Base-by-base conservation (phyloP, 345 rosid genomes). In the Aquilaria sinensis region DNA sequence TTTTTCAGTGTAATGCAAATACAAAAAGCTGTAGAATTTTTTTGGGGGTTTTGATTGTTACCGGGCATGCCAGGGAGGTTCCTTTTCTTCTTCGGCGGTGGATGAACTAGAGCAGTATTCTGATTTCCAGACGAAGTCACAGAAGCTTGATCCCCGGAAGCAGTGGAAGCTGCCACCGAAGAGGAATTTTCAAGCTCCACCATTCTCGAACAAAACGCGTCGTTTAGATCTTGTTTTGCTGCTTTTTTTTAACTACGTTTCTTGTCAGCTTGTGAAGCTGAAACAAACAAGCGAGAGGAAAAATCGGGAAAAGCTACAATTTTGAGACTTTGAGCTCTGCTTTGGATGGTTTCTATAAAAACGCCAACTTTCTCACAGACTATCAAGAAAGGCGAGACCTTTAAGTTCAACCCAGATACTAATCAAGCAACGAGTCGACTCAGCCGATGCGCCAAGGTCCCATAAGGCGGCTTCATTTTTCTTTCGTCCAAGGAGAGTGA, bases 11-110 rank as follows among this genome's bases (percentile, higher is more conserved):
- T 23, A 23, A 23, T 29, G 10, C 9, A n/a, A 31, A 55, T 16
- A n/a, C 47, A 32, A 56, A 37, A 53, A 59, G 32, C n/a, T 8
- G n/a, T 59, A 41, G 15, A 10, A 41, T 31, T 13, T 31, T 31
- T n/a, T 48, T 48, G 53, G 34, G 65, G 49, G 47, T 47, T 61
- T 60, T 60, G 34, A 34, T 64, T 37, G 51, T 59, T 60, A 85
- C 95, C 95, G 58, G 95, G 95, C 90, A 81, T 87, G 77, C 95
- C 95, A 10, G 95, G 95, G 71, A 85, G 95, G 60, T 77, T 87
- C 31, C 95, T 80, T 77, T 76, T 87, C 82, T 83, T 87, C 82
- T 79, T 87, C 49, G 72, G 60, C 30, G 77, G 58, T 15, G 53
- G 69, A 30, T 50, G 51, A 29, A 34, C 64, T 33, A 70, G 72